Percentiles rank a stretch among this genome's conserved stretches.
Conservation (phyloP, 345 rosid genomes). For the Salix viminalis region DNA sequence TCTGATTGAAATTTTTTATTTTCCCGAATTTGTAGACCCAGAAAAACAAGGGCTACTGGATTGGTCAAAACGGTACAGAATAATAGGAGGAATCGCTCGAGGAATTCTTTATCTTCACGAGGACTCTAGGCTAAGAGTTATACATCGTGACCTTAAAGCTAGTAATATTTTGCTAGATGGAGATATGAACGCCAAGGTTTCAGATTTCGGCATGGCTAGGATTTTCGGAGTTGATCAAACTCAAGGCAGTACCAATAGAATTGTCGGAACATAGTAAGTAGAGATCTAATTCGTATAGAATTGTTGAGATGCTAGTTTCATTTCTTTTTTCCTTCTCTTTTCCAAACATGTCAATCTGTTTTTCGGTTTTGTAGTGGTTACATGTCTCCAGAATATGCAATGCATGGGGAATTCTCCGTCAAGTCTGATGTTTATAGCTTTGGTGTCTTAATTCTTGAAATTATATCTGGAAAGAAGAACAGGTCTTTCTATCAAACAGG, state of each 20-base stretch:
- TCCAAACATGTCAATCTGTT: background rate
- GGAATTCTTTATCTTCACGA: constrained; percentile 25
- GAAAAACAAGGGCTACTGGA: constrained; percentile 1
- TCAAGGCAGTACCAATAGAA: constrained; percentile 15
- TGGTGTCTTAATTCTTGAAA: constrained; percentile 23
- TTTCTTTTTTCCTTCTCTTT: background rate
- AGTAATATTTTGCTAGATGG: constrained; percentile 20
- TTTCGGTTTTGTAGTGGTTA: background rate
- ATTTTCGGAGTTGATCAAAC: constrained; percentile 22
- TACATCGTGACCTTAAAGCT: constrained; percentile 27
- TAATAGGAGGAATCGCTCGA: constrained; percentile 19
- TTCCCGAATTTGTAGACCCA: background rate
- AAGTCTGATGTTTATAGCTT: constrained; percentile 14
- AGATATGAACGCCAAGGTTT: constrained; percentile 25
- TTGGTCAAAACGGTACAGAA: constrained; percentile 20
- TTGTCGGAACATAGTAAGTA: constrained; percentile 26
- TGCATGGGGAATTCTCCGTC: constrained; percentile 20
- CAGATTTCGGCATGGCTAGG: constrained; percentile 29
- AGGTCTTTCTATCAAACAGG: constrained; percentile 7
- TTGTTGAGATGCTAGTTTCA: background rate
- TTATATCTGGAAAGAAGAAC: constrained; percentile 18
- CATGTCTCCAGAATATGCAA: constrained; percentile 12
- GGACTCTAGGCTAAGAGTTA: constrained; percentile 16
- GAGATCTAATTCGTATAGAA: background rate
- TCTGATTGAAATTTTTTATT: background rate